Evolutionary conservation across 1,284 basidiomycete genomes (phyloP), one percentile per base, ranked within the genome.

Genomic region (Prillingera fragicola): DNA sequence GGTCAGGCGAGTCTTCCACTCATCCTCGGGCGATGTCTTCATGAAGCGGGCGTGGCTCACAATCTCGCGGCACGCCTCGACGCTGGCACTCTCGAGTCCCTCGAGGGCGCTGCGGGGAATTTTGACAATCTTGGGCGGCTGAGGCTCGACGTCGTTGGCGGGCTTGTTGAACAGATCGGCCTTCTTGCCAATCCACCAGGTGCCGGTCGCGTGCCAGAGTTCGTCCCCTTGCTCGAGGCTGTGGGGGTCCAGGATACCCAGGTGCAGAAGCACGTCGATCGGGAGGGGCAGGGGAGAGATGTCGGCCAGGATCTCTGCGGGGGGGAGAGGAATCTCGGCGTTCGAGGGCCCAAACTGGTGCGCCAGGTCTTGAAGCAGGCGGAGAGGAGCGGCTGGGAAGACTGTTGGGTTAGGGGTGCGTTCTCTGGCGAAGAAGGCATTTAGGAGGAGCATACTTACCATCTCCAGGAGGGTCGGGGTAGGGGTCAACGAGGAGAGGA

Each of bases 321-420:
- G 18, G 1, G 59, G 59, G 2, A 59, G 38, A 8, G 46, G 40
- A 33, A 45, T 37, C 27, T 41, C 13, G 4, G 41, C 25, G 34
- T 38, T 42, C 17, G 24, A 46, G 28, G 39, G 46, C 27, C 27
- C 37, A 18, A 54, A 47, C 24, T 41, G 50, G 27, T 43, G 25
- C 10, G 55, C 42, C 6, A 65, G 60, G 33, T 62, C 62, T 25
- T 65, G 59, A 12, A 62, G 43, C 2, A 65, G 50, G 19, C 50
- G 49, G 3, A 65, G 40, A 3, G 59, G 57, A 0, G 49, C 50
- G 1, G 55, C 34, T 5, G 60, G 59, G 7, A 59, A 46, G 1
- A 40, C 60, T 62, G 45, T 17, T n/a, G 1, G 17, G 45, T 48
- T 18, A 47, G 50, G 23, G 9, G 15, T n/a, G 14, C 8, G 26